These are phyloP conservation scores for Linnemannia schmuckeri DNA, from an alignment of 192 early-diverging fungal species.

Conservation along the genomic window DNA sequence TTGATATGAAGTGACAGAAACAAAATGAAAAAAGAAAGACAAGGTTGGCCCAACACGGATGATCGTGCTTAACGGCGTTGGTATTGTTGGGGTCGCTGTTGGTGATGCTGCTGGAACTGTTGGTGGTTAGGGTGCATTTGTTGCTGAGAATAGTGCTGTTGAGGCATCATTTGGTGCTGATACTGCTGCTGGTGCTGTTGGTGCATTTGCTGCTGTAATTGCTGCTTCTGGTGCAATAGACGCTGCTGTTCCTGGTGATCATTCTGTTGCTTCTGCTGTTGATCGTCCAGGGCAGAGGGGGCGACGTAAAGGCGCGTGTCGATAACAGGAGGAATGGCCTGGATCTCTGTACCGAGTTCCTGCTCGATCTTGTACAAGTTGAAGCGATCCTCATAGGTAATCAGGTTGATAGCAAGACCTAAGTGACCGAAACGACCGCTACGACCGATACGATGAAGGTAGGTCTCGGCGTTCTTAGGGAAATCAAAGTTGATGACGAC, in stretches of 20 bases:
- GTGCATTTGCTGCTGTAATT: constrained; percentile 50
- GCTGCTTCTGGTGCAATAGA: constrained; percentile 44
- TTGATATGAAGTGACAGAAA: constrained; percentile 5
- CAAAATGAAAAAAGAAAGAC: constrained; percentile 1
- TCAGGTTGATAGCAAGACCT: constrained; percentile 96
- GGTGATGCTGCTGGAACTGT: constrained; percentile 15
- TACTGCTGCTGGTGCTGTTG: constrained; percentile 46
- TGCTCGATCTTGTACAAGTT: constrained; percentile 98
- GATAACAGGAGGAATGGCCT: constrained; percentile 95
- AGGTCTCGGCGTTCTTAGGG: constrained; percentile 98
- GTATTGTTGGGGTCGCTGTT: constrained; percentile 1
- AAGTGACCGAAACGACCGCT: constrained; percentile 95
- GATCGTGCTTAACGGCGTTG: constrained; percentile 3
- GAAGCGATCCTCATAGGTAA: constrained; percentile 96
- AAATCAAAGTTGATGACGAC: constrained; percentile 99
- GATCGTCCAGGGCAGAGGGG: constrained; percentile 79
- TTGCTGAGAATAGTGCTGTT: constrained; percentile 17
- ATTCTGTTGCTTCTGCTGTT: constrained; percentile 61
- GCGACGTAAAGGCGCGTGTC: constrained; percentile 91
- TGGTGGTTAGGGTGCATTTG: constrained; percentile 19
- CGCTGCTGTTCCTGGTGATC: constrained; percentile 57
- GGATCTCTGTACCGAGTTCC: constrained; percentile 97
- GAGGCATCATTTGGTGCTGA: constrained; percentile 4
- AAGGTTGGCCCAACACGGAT: neutral
- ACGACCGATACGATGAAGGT: constrained; percentile 97